Conservation (phyloP, 495 filamentous ascomycete genomes). For the Aspergillus nanangensis region DNA sequence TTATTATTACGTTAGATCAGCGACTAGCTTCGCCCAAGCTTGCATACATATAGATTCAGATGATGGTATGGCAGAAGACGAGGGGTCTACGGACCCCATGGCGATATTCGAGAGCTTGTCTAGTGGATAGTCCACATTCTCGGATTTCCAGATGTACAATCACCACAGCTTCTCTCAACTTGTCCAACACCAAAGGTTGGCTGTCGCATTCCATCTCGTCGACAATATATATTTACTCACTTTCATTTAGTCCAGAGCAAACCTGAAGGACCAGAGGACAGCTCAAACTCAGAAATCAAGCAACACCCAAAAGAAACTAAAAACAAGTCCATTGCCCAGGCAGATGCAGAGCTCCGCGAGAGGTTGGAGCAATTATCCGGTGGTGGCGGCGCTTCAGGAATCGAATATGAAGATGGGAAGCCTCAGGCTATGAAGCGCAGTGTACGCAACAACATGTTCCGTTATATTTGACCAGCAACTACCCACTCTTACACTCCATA, state of each 20-base stretch:
- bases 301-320: slow-evolving; percentile 17
- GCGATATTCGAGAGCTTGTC: no score
- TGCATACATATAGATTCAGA: background rate
- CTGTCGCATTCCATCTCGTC: no score
- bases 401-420: slow-evolving; percentile 76
- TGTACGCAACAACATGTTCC: slow-evolving; percentile 77
- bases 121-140: no score
- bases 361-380: slow-evolving; percentile 68
- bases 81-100: no score
- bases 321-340: slow-evolving; percentile 55
- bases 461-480: slow-evolving; percentile 47
- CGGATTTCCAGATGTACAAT: no score
- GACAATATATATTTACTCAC: no score
- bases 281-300: slow-evolving; percentile 2
- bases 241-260: background rate
- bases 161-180: no score
- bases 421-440: slow-evolving; percentile 72
- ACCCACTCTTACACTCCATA: background rate
- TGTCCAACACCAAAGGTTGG: no score
- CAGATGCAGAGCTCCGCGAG: slow-evolving; percentile 62
- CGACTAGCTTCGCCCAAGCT: background rate
- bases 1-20: slow-evolving; percentile 3
- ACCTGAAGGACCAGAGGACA: slow-evolving; percentile 1
- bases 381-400: slow-evolving; percentile 70
- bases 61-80: no score